phyloP scores from a whole-genome alignment of 805 yeast genomes.

The Alloascoidea africana region DNA sequence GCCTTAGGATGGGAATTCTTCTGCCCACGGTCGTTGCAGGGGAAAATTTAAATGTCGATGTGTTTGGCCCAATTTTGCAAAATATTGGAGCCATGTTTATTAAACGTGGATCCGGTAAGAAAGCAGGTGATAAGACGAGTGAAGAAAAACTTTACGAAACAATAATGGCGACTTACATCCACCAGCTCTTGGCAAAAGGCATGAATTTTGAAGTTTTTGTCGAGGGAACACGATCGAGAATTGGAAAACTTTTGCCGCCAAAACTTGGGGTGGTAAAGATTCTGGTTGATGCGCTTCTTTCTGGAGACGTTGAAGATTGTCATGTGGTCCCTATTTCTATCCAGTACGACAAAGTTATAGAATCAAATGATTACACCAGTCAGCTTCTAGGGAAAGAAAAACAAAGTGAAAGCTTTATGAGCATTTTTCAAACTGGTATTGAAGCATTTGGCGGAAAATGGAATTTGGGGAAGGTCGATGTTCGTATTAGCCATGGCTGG shows the following conservation, averaged over 20 bases:
- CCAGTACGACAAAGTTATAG: conserved; percentile 45
- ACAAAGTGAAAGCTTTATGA: conserved; percentile 31
- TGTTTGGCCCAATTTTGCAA: conserved; percentile 34
- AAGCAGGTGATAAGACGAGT: conserved; percentile 16
- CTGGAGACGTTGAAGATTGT: conserved; percentile 24
- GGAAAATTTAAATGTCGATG: conserved; percentile 45
- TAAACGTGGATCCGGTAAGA: conserved; percentile 26
- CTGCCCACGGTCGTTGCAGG: conserved; percentile 49
- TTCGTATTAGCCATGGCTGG: conserved; percentile 25
- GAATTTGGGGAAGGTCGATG: conserved; percentile 23
- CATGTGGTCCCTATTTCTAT: conserved; percentile 41
- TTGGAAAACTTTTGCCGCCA: conserved; percentile 48
- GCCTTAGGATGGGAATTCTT: conserved; percentile 36
- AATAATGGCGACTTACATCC: conserved; percentile 26
- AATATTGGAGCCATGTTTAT: conserved; percentile 42
- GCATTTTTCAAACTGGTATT: conserved; percentile 10
- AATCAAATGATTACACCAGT: conserved; percentile 34
- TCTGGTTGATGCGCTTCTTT: conserved; percentile 28
- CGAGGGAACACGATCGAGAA: conserved; percentile 53
- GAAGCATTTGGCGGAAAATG: conserved; percentile 1
- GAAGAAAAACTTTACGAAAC: conserved; percentile 30
- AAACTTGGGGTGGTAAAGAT: conserved; percentile 46
- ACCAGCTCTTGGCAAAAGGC: conserved; percentile 31
- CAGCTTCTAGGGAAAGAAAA: conserved; percentile 45
- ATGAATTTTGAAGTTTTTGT: conserved; percentile 42